Conservation (phyloP, 2,329 filamentous ascomycete species). For the Phyllosticta capitalensis region DNA sequence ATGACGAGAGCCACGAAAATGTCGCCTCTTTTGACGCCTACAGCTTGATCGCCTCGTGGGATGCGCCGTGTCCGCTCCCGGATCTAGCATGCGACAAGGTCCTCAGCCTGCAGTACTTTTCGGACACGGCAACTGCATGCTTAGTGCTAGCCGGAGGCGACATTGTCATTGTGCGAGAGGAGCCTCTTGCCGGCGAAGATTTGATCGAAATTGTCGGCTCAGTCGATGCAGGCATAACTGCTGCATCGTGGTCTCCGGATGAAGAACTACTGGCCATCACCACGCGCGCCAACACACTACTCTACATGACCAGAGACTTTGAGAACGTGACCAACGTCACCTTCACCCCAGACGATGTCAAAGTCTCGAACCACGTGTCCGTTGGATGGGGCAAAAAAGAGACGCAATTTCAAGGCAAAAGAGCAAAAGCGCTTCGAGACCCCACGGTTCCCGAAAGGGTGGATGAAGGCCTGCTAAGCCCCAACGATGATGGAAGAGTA, state of each 20-base stretch:
- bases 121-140: conserved; percentile 67
- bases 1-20: conserved; percentile 27
- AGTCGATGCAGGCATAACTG: conserved; percentile 82
- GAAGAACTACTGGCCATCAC: conserved; percentile 81
- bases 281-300: conserved; percentile 66
- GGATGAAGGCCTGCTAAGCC: conserved; percentile 69
- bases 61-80: conserved; percentile 70
- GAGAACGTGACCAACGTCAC: conserved; percentile 69
- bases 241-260: conserved; percentile 88
- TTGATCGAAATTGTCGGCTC: conserved; percentile 93
- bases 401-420: conserved; percentile 91
- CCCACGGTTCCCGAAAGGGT: conserved; percentile 91
- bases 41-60: conserved; percentile 68
- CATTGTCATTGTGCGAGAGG: conserved; percentile 75
- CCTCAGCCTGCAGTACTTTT: conserved; percentile 73
- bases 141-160: conserved; percentile 84
- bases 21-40: conserved; percentile 20
- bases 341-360: conserved; percentile 67
- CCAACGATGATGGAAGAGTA: conserved; percentile 60
- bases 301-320: conserved; percentile 90
- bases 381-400: conserved; percentile 98
- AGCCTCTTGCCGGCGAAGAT: conserved; percentile 55
- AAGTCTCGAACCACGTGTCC: conserved; percentile 84
- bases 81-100: conserved; percentile 67
- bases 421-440: conserved; percentile 77